Base-by-base conservation (phyloP, 768 basidiomycete genomes). In the Pholiota molesta region DNA sequence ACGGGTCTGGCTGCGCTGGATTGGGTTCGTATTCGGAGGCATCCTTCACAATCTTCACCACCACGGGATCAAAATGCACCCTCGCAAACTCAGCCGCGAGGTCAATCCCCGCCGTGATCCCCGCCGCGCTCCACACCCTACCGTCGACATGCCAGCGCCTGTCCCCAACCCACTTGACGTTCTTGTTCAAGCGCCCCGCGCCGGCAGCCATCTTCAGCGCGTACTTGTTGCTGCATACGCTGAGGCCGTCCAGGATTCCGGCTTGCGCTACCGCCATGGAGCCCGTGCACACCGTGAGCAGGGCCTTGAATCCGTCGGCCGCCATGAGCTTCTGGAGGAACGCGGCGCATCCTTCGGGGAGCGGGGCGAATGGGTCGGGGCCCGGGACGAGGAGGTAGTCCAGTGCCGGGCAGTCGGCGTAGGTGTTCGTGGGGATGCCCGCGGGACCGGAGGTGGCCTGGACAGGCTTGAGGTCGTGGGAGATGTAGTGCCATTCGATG, bases 81-180 rank as follows among this genome's bases (percentile, higher is more conserved):
- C 65, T 66, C 39, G 64, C 62, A 57, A 71, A 73, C 39, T 70
- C 72, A 31, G 68, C 69, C 11, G 65, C 71, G 14, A 73, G 66
- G 52, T 73, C 71, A 9, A 73, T 57, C 1, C 72, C 72, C 2
- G 70, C 58, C 35, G 72, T 73, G 14, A 72, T 33, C 3, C 69
- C 72, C 4, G 68, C 71, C 0, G 67, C 62, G 35, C 71, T 73
- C 72, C 72, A 73, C 0, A 73, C 47, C 63, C 70, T 72, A 33
- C 72, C 67, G 54, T 73, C 72, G 13, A 65, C 54, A 3, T 65
- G 47, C 67, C 70, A 73, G 14, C 72, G 56, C 57, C 56, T 63
- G 37, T 73, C 69, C 1, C 67, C 67, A 1, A 73, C 59, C 72
- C 72, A 73, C 19, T 69, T 65, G 35, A 73, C 71, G 7, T 69